Evolutionary conservation across 2,329 filamentous ascomycete genomes (phyloP).

Genomic region (Penicillium sp.): DNA sequence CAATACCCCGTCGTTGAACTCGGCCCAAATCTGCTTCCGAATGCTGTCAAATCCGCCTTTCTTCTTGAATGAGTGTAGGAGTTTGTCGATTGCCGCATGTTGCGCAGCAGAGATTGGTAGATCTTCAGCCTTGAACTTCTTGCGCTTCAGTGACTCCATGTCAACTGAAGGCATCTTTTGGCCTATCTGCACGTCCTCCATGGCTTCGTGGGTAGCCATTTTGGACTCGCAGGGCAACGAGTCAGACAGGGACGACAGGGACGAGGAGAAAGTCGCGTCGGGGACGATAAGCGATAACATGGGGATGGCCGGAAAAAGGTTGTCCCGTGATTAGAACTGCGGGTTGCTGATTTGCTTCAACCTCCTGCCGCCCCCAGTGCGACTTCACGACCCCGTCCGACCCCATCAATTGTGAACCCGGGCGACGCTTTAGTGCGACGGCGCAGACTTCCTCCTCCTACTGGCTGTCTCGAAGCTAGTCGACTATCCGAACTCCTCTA

Average conservation of each 20-base stretch:
- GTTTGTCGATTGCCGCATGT: conserved; percentile 60
- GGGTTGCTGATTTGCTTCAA: conserved; percentile 40
- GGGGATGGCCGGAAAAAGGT: conserved; percentile 14
- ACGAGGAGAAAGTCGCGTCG: conserved; percentile 19
- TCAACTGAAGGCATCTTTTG: conserved; percentile 35
- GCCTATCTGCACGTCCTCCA: conserved; percentile 31
- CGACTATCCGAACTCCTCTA: conserved; percentile 7
- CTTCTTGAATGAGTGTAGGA: conserved; percentile 66
- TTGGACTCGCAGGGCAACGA: conserved; percentile 19
- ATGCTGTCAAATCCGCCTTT: conserved; percentile 66
- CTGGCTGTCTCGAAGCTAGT: conserved; percentile 6
- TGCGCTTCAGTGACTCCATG: conserved; percentile 39
- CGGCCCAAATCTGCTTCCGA: conserved; percentile 62
- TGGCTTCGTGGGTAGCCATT: conserved; percentile 39
- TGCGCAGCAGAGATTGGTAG: conserved; percentile 62
- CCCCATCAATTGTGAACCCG: conserved; percentile 20
- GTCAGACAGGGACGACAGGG: conserved; percentile 7
- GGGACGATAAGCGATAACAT: conserved; percentile 25
- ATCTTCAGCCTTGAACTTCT: conserved; percentile 62
- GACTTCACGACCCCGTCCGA: conserved; percentile 25
- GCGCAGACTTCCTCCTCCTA: conserved; percentile 5
- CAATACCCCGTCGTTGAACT: conserved; percentile 58
- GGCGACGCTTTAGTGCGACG: conserved; percentile 17
- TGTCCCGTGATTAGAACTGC: conserved; percentile 37
- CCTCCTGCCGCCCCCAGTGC: conserved; percentile 30